phyloP scores from a whole-genome alignment of 164 flowering plant species.

The Dillenia suffruticosa region DNA sequence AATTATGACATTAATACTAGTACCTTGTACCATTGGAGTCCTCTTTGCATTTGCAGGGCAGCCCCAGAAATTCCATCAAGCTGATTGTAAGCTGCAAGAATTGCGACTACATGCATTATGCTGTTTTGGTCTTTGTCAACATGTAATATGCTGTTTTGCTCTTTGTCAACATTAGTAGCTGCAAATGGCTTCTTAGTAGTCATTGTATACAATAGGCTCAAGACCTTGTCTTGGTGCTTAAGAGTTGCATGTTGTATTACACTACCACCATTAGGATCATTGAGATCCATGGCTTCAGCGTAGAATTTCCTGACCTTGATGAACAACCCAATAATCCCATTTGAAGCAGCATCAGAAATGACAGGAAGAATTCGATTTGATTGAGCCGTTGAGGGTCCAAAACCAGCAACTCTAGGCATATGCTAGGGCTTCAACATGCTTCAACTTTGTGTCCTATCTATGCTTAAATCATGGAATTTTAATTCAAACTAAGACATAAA shows the following conservation, averaged over 20 bases:
- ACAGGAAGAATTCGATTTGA: background rate
- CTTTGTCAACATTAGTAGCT: constrained; percentile 1
- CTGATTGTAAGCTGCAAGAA: constrained; percentile 6
- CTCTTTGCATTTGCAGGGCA: constrained; percentile 23
- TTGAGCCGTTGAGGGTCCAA: constrained; percentile 2
- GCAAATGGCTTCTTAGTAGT: constrained; percentile 2
- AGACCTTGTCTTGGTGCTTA: constrained; percentile 10
- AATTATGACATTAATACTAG: background rate
- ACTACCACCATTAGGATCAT: background rate
- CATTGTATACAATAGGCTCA: constrained; percentile 5
- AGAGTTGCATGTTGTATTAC: background rate
- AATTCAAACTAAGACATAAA: background rate
- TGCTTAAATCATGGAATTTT: constrained; percentile 7
- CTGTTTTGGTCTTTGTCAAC: constrained; percentile 9
- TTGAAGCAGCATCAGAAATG: background rate
- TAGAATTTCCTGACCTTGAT: constrained; percentile 1
- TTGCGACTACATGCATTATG: constrained; percentile 18
- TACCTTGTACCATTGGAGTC: constrained; percentile 19
- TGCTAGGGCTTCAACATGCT: constrained; percentile 5
- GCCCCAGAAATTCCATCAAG: constrained; percentile 18
- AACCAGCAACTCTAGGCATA: background rate
- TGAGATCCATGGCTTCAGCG: constrained; percentile 3
- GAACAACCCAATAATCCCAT: constrained; percentile 12
- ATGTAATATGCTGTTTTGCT: constrained; percentile 10
- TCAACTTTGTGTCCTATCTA: constrained; percentile 5